Conservation (phyloP, 139 green algal species). For the Picochlorum costavermella region DNA sequence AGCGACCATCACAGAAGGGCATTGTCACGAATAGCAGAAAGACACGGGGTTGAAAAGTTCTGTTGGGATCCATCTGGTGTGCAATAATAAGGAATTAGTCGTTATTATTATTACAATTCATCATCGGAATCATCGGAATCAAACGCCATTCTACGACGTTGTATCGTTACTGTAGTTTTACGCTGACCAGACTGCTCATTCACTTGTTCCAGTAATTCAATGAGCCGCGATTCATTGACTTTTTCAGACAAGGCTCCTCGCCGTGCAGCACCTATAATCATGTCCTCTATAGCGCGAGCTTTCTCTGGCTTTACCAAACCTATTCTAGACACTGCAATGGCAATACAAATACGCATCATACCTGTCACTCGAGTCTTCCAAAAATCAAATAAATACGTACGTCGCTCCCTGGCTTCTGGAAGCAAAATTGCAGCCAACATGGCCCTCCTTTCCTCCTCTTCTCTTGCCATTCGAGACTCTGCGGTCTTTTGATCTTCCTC, state of each 20-base stretch:
- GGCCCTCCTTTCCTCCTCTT: conserved; percentile 63
- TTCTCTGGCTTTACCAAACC: conserved; percentile 95
- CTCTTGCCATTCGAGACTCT: conserved; percentile 28
- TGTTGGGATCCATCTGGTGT: too few relatives aligned
- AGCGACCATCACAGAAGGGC: too few relatives aligned
- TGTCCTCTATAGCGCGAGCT: conserved; percentile 79
- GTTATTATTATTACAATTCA: too few relatives aligned
- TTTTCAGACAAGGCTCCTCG: conserved; percentile 67
- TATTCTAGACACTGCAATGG: conserved; percentile 71
- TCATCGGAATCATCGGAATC: conserved; percentile 55
- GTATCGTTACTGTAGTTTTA: conserved; percentile 69
- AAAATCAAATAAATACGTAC: conserved; percentile 36
- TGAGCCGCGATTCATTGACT: conserved; percentile 70
- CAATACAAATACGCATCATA: not conserved
- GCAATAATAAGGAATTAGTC: too few relatives aligned
- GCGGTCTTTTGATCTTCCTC: conserved; percentile 22
- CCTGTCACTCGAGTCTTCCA: not conserved
- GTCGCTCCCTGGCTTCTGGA: conserved; percentile 61
- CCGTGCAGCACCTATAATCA: conserved; percentile 70
- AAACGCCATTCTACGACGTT: conserved; percentile 43
- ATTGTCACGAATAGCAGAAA: too few relatives aligned
- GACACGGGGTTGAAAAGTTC: too few relatives aligned
- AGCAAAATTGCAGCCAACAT: conserved; percentile 74
- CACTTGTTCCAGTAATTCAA: conserved; percentile 76
- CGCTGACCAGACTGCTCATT: conserved; percentile 41